These are phyloP conservation scores for Oropetium thomaeum DNA, from an alignment of 176 grass and related monocot genomes.

Conservation along the genomic window DNA sequence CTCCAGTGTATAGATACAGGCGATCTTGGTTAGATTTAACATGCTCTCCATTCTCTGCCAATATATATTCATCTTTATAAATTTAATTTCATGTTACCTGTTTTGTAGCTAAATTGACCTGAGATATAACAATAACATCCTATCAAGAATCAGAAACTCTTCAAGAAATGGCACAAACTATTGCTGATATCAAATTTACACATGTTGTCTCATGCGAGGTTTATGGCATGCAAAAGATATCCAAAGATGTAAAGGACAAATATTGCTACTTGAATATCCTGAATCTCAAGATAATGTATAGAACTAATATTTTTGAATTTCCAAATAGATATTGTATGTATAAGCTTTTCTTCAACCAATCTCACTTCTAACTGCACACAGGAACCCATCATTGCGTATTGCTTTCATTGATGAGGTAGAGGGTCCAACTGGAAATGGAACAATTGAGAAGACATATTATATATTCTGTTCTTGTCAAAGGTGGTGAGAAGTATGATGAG, in stretches of 20 bases:
- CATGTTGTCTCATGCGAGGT: constrained; percentile 93
- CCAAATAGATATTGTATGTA: neutral
- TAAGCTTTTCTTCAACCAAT: constrained; percentile 16
- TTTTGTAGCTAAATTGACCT: constrained; percentile 46
- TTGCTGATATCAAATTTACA: constrained; percentile 97
- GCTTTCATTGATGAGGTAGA: constrained; percentile 92
- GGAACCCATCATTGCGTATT: constrained; percentile 69
- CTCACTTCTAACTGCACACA: constrained; percentile 34
- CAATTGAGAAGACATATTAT: constrained; percentile 74
- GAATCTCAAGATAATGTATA: constrained; percentile 72
- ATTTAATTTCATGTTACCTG: neutral
- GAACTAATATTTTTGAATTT: neutral
- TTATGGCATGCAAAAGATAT: constrained; percentile 84
- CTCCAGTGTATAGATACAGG: constrained; percentile 56
- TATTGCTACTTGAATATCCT: constrained; percentile 79
- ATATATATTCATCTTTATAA: constrained; percentile 4
- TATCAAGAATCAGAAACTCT: constrained; percentile 11
- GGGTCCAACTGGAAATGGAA: constrained; percentile 28
- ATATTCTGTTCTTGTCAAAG: constrained; percentile 99
- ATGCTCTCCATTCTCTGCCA: neutral
- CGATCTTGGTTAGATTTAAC: constrained; percentile 43
- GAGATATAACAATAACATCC: constrained; percentile 17
- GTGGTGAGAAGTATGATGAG: constrained; percentile 81
- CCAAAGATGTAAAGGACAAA: constrained; percentile 48
- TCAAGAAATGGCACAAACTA: constrained; percentile 26